A percentile compares a stretch with the other conserved stretches of the same genome.
These are phyloP conservation scores for Colletotrichum lindemuthianum DNA, from an alignment of 2,329 filamentous ascomycete species.

Conservation along the genomic window DNA sequence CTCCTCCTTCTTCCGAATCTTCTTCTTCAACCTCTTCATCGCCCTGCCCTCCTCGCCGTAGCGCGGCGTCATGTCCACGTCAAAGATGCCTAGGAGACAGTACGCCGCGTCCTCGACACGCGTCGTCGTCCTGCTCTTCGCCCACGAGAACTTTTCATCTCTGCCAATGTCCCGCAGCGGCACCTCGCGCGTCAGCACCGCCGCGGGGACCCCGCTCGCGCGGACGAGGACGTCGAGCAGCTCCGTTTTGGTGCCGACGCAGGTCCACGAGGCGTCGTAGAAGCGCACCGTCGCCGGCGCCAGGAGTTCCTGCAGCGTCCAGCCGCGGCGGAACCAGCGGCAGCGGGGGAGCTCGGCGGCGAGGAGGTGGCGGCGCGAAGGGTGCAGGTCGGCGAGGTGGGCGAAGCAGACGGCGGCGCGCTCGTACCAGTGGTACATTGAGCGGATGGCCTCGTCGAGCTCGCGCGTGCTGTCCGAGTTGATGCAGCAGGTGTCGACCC, in stretches of 20 bases:
- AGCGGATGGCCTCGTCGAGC: neutral
- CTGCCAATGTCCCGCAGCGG: conserved; percentile 4
- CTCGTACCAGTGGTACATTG: neutral
- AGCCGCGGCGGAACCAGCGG: neutral
- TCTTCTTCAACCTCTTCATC: conserved; percentile 36
- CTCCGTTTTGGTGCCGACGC: fast-evolving
- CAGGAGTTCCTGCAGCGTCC: neutral
- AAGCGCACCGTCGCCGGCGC: neutral
- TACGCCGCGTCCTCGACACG: conserved; percentile 40
- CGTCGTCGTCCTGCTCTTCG: conserved; percentile 36
- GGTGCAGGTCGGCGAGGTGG: neutral
- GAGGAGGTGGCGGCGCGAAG: neutral
- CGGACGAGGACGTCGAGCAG: neutral
- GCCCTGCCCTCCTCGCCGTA: conserved; percentile 41
- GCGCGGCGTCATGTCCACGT: conserved; percentile 40
- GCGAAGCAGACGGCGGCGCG: neutral
- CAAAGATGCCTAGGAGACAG: conserved; percentile 41
- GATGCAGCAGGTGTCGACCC: neutral
- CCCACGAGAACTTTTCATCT: conserved; percentile 42
- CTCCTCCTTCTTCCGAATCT: neutral
- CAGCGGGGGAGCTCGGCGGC: neutral
- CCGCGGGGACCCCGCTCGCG: neutral
- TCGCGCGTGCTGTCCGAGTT: neutral
- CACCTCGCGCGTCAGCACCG: neutral
- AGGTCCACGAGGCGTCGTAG: neutral